phyloP scores from a whole-genome alignment of 2,329 filamentous ascomycete species.

The Colletotrichum sp. region DNA sequence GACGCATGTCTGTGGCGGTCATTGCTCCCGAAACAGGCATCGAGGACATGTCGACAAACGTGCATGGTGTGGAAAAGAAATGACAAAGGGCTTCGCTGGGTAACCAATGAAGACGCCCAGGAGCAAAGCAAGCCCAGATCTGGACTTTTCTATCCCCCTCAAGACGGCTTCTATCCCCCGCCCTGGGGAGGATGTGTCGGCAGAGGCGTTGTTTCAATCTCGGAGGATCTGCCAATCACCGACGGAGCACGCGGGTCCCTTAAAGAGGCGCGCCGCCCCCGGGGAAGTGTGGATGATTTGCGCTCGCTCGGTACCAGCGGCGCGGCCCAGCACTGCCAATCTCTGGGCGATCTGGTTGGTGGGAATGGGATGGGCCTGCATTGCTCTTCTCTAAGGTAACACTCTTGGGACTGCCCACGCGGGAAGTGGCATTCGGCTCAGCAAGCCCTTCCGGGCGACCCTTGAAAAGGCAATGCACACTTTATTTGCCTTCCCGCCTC shows the following conservation, averaged over 20 bases:
- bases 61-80: not conserved
- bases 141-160: not conserved
- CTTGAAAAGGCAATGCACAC: not conserved
- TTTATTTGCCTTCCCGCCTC: not conserved
- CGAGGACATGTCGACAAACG: not conserved
- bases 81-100: not conserved
- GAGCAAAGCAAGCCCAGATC: not conserved
- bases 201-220: slow-evolving; percentile 7
- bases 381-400: not conserved
- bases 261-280: not conserved
- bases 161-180: not conserved
- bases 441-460: not conserved
- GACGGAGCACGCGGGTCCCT: not conserved
- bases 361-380: not conserved
- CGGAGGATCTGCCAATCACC: not conserved
- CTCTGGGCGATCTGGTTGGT: slow-evolving; percentile 2
- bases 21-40: not conserved
- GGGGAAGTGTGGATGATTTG: not conserved
- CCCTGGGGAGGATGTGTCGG: not conserved
- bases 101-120: not conserved
- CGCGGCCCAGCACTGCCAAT: not conserved
- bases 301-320: not conserved
- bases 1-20: not conserved
- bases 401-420: slow-evolving; percentile 2
- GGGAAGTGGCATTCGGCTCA: not conserved